Conservation (phyloP, 2,329 filamentous ascomycete species). For the Helotiales sp. region DNA sequence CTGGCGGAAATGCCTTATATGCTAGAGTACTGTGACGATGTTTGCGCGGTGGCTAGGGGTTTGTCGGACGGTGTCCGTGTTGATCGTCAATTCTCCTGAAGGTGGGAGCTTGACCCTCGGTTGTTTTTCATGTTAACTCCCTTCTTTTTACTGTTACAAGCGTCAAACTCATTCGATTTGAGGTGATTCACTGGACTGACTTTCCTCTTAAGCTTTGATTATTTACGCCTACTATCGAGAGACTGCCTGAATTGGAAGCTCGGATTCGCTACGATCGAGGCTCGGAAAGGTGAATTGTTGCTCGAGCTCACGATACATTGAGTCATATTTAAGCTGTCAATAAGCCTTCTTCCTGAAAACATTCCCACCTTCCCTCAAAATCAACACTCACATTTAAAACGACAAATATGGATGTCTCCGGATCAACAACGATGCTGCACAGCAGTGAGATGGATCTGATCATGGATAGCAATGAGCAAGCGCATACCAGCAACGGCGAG, state of each 20-base stretch:
- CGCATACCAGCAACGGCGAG: constrained; percentile 18
- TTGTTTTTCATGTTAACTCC: background rate
- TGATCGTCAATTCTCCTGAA: too few species aligned
- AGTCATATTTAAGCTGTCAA: background rate
- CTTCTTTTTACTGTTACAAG: background rate
- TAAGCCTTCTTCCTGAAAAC: background rate
- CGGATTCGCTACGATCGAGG: background rate
- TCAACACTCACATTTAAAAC: background rate
- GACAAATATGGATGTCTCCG: constrained; percentile 17
- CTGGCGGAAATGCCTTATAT: background rate
- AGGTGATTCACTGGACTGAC: background rate
- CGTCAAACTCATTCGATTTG: background rate
- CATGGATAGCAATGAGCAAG: constrained; percentile 29
- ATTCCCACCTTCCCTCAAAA: background rate
- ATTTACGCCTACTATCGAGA: background rate
- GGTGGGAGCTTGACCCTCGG: background rate
- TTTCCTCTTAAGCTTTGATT: background rate
- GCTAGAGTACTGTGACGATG: background rate
- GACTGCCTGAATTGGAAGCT: background rate
- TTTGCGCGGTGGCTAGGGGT: background rate
- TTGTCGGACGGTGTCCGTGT: too few species aligned
- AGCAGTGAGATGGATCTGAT: constrained; percentile 31
- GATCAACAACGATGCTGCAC: constrained; percentile 18
- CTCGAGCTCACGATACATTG: background rate
- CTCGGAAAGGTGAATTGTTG: background rate